Evolutionary conservation across 768 basidiomycete genomes (phyloP).

Genomic region (Boletales sp.): DNA sequence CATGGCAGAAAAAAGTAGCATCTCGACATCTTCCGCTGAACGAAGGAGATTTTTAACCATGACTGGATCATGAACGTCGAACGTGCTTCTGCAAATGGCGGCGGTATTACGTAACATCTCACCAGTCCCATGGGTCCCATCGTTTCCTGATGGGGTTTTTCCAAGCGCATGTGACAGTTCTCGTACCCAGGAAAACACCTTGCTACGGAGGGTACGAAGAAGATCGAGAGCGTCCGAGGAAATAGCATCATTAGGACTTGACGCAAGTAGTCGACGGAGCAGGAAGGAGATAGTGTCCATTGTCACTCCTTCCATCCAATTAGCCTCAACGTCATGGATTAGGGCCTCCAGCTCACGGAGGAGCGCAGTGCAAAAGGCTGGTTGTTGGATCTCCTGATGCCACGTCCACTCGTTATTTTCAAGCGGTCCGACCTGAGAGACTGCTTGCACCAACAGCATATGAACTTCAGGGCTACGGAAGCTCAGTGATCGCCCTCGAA

Average conservation of each 20-base stretch:
- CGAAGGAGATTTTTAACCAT: conserved; percentile 12
- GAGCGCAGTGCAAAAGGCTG: conserved; percentile 32
- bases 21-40: conserved; percentile 22
- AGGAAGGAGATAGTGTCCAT: conserved; percentile 33
- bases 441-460: conserved; percentile 39
- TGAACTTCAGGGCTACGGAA: conserved; percentile 41
- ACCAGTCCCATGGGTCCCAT: conserved; percentile 4
- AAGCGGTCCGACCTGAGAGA: conserved; percentile 38
- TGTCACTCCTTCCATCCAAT: conserved; percentile 36
- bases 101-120: conserved; percentile 15
- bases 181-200: conserved; percentile 34
- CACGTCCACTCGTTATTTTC: conserved; percentile 26
- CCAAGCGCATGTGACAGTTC: conserved; percentile 26
- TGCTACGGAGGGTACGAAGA: conserved; percentile 28
- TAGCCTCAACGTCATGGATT: conserved; percentile 31
- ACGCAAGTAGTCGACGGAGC: conserved; percentile 33
- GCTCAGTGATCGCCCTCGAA: conserved; percentile 34
- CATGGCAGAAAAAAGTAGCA: conserved; percentile 32
- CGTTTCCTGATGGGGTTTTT: background rate
- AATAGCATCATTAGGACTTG: conserved; percentile 9
- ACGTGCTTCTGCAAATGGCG: conserved; percentile 25
- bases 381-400: conserved; percentile 35
- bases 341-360: conserved; percentile 32
- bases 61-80: conserved; percentile 17
- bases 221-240: conserved; percentile 18